Evolutionary conservation across 345 rosid genomes (phyloP).

Genomic region (Citrus mangshanensis): DNA sequence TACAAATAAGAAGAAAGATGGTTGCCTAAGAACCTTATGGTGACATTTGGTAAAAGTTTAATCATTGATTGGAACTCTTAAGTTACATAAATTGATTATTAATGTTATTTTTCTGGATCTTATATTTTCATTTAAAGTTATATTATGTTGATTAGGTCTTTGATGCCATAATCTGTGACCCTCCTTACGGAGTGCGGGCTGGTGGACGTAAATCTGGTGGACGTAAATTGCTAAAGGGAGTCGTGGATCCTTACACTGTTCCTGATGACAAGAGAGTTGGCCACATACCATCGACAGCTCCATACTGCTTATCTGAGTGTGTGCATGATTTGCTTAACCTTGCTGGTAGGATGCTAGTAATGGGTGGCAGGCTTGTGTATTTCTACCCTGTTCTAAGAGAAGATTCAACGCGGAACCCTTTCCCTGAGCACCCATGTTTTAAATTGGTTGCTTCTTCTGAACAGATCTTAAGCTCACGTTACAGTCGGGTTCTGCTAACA

Average conservation of each 20-base stretch:
- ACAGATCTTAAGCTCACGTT: slow-evolving; percentile 83
- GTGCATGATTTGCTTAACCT: slow-evolving; percentile 88
- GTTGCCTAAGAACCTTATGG: background rate
- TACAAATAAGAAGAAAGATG: background rate
- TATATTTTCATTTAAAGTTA: background rate
- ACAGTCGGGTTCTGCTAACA: slow-evolving; percentile 76
- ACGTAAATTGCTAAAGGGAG: slow-evolving; percentile 81
- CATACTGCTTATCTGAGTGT: slow-evolving; percentile 85
- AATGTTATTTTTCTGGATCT: background rate
- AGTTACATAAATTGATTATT: background rate
- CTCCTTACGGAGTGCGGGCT: slow-evolving; percentile 96
- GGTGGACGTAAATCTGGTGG: slow-evolving; percentile 98
- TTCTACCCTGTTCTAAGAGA: slow-evolving; percentile 84
- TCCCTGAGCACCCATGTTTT: slow-evolving; percentile 83
- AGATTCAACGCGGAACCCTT: slow-evolving; percentile 42
- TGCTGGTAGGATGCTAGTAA: slow-evolving; percentile 82
- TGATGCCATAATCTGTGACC: slow-evolving; percentile 90
- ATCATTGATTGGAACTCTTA: background rate
- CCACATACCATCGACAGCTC: slow-evolving; percentile 91
- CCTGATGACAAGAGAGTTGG: slow-evolving; percentile 90
- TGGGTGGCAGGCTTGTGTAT: slow-evolving; percentile 88
- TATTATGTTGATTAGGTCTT: slow-evolving; percentile 45
- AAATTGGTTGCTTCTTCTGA: slow-evolving; percentile 67
- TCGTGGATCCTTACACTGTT: slow-evolving; percentile 74
- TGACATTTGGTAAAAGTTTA: background rate